A percentile compares a stretch with the other conserved stretches of the same genome.
These are phyloP conservation scores for Erodium moschatum DNA, from an alignment of 441 rosid species.

Conservation along the genomic window DNA sequence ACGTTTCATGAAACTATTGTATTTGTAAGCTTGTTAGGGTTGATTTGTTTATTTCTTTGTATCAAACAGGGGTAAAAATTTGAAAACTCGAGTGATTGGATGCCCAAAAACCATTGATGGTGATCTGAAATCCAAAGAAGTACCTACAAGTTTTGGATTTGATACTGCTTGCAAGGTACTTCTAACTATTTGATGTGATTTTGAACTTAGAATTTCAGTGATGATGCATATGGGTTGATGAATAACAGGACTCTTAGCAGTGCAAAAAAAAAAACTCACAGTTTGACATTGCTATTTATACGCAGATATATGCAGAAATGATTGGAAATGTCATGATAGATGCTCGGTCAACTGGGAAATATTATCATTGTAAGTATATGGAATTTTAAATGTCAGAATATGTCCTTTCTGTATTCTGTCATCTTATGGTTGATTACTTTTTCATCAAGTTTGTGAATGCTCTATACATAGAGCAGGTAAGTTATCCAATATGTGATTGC, in stretches of 20 bases:
- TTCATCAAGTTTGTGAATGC: background rate
- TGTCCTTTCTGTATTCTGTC: background rate
- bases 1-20: background rate
- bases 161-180: constrained; percentile 98
- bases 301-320: constrained; percentile 94
- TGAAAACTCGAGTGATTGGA: constrained; percentile 79
- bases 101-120: constrained; percentile 99
- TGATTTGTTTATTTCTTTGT: constrained; percentile 11
- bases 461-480: background rate
- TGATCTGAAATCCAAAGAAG: constrained; percentile 96
- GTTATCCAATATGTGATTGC: background rate
- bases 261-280: background rate
- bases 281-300: background rate
- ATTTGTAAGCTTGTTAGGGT: background rate
- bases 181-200: constrained; percentile 5
- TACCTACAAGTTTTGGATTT: constrained; percentile 93
- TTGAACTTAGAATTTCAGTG: background rate
- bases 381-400: constrained; percentile 2
- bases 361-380: constrained; percentile 80
- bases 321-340: constrained; percentile 98
- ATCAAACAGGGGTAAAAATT: constrained; percentile 58
- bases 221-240: background rate
- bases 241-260: constrained; percentile 7
- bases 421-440: background rate
- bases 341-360: constrained; percentile 98